Percentiles rank a stretch among this genome's conserved stretches.
Conservation (phyloP, 768 basidiomycete species). For the Cystofilobasidium macerans region DNA sequence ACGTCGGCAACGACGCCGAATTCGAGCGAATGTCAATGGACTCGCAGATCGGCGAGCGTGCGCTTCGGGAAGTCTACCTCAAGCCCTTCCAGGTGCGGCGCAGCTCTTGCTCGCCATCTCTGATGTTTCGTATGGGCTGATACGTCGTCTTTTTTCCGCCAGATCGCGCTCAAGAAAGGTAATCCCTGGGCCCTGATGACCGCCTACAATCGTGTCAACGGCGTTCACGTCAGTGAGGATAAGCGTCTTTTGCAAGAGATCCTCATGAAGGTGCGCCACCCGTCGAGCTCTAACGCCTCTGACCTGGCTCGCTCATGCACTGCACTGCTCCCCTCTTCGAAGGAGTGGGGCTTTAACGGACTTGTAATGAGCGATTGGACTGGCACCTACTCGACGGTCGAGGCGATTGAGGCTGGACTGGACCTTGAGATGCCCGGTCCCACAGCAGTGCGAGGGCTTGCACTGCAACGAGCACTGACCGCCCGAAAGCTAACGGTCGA, state of each 20-base stretch:
- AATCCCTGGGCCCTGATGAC: constrained; percentile 60
- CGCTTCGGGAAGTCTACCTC: background rate
- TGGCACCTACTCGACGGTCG: constrained; percentile 42
- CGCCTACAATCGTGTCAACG: constrained; percentile 55
- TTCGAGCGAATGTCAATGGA: constrained; percentile 52
- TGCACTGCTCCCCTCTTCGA: constrained; percentile 17
- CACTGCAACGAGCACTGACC: constrained; percentile 39
- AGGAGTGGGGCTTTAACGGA: constrained; percentile 57
- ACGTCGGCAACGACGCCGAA: constrained; percentile 59
- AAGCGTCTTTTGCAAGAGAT: constrained; percentile 46
- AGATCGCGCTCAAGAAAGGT: constrained; percentile 43
- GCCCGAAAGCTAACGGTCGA: constrained; percentile 56
- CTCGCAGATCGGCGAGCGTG: background rate
- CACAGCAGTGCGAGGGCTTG: constrained; percentile 27
- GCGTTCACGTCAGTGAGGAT: constrained; percentile 51
- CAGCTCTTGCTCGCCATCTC: background rate
- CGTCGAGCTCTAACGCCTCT: too few relatives aligned
- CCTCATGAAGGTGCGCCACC: constrained; percentile 39
- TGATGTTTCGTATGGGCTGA: background rate
- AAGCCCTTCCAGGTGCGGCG: constrained; percentile 27
- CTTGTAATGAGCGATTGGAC: constrained; percentile 42
- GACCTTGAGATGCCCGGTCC: constrained; percentile 40
- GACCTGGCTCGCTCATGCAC: too few relatives aligned
- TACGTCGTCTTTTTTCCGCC: too few relatives aligned
- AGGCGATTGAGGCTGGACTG: constrained; percentile 51